Base-by-base conservation (phyloP, 2,329 filamentous ascomycete species). In the Colletotrichum abscissum region DNA sequence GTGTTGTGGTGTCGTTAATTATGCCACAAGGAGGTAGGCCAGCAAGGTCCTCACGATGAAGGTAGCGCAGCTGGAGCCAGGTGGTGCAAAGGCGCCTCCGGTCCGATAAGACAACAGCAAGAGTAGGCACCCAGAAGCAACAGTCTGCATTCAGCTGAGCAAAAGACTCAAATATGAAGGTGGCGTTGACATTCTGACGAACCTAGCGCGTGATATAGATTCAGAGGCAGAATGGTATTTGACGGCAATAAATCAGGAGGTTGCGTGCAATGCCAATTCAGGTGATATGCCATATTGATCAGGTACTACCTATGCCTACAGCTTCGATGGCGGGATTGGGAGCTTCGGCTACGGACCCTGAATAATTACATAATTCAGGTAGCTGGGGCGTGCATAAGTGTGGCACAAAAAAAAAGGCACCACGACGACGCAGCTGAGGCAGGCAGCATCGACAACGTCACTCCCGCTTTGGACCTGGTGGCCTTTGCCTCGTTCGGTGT, bases 361-460 rank as follows among this genome's bases (percentile, higher is more conserved):
- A 49, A 35, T 24, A 56, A 49, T 49, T 73, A 49, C 70, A 73
- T 70, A 73, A 73, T 64, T 46, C 30, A 35, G 33, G 11, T 26
- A 22, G 35, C n/a, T 38, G n/a, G 19, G 28, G 11, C 33, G 33
- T 73, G 59, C 70, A 69, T 26, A 64, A 69, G 5, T 56, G n/a
- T 24, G 24, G 56, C 63, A 67, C 63, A 24, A 35, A 35, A 33
- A 58, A 38, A 38, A 38, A 8, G 35, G 11, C 16, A 63, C 30
- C 9, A 14, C 24, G 30, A 54, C 54, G 22, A 49, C 49, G 38
- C 62, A 60, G 62, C 67, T 42, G 33, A 57, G 56, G 77, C 78
- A 80, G 79, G 79, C 80, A 81, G 78, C 80, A 80, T 81, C 78
- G 79, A 80, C 78, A 81, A 80, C 80, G 80, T 81, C 80, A 81